These are phyloP conservation scores for Megacollybia marginata DNA, from an alignment of 768 basidiomycete genomes.

Conservation along the genomic window DNA sequence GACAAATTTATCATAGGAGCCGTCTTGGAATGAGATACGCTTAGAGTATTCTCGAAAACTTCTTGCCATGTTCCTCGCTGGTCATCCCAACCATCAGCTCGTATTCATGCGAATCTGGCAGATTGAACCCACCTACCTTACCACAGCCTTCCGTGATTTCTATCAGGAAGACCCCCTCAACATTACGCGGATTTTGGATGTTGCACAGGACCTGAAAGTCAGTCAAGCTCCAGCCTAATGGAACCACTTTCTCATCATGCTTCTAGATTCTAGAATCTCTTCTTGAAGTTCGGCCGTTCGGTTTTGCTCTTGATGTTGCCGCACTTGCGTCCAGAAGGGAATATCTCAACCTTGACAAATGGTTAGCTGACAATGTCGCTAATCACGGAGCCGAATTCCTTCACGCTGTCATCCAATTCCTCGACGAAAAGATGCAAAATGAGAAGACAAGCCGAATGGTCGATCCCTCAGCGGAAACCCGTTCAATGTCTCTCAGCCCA, in stretches of 20 bases:
- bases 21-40: constrained; percentile 83
- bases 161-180: constrained; percentile 90
- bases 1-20: constrained; percentile 38
- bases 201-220: constrained; percentile 92
- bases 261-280: constrained; percentile 87
- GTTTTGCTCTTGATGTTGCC: constrained; percentile 90
- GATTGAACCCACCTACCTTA: constrained; percentile 78
- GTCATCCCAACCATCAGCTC: constrained; percentile 91
- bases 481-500: constrained; percentile 82
- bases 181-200: constrained; percentile 90
- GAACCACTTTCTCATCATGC: neutral
- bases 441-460: constrained; percentile 74
- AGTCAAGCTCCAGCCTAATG: constrained; percentile 12
- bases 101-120: constrained; percentile 98
- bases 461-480: constrained; percentile 69
- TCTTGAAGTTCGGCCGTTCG: constrained; percentile 81
- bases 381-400: constrained; percentile 82
- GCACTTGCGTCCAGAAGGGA: constrained; percentile 89
- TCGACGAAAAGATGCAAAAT: constrained; percentile 88
- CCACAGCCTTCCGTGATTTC: constrained; percentile 84
- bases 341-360: constrained; percentile 93
- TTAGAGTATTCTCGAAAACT: constrained; percentile 82
- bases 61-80: constrained; percentile 83
- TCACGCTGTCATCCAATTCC: constrained; percentile 78
- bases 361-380: constrained; percentile 84